These are phyloP conservation scores for Maudiozyma serrabonitensis DNA, from an alignment of 805 yeast genomes.

Conservation along the genomic window DNA sequence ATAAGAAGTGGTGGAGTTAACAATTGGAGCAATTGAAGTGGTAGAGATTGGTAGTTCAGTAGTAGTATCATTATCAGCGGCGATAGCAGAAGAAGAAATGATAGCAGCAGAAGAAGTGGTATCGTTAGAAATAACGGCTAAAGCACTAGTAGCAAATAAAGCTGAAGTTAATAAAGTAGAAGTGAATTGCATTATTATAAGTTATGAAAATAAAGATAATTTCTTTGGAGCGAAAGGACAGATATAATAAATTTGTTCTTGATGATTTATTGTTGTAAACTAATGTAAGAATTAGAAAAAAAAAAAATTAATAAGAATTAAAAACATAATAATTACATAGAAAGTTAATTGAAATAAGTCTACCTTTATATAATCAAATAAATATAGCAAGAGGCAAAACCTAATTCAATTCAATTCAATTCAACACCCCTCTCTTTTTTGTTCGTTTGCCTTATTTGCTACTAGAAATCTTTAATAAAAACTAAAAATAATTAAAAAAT, in stretches of 20 bases:
- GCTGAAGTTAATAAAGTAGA: slow-evolving; percentile 3
- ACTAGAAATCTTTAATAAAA: too few species aligned
- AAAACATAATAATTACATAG: not conserved
- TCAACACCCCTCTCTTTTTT: too few species aligned
- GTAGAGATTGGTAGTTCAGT: not conserved
- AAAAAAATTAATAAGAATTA: not conserved
- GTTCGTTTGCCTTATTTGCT: too few species aligned
- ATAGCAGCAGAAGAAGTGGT: slow-evolving; percentile 1
- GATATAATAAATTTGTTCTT: not conserved
- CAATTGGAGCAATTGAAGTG: not conserved
- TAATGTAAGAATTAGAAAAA: not conserved
- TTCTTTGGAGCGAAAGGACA: slow-evolving; percentile 1
- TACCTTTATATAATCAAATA: too few species aligned
- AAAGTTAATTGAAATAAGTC: not conserved
- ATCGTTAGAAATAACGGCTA: slow-evolving; percentile 2
- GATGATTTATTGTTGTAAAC: not conserved
- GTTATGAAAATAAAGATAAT: not conserved
- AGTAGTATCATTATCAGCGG: not conserved
- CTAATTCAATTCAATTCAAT: too few species aligned
- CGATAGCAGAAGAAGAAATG: not conserved
- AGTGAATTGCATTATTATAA: slow-evolving; percentile 2
- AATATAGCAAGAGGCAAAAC: too few species aligned
- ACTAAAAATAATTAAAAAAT: too few species aligned
- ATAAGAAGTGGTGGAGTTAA: not conserved
- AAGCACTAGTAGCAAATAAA: slow-evolving; percentile 5